Evolutionary conservation across 768 basidiomycete species (phyloP).

Genomic region (Goffeauzyma gilvescens): DNA sequence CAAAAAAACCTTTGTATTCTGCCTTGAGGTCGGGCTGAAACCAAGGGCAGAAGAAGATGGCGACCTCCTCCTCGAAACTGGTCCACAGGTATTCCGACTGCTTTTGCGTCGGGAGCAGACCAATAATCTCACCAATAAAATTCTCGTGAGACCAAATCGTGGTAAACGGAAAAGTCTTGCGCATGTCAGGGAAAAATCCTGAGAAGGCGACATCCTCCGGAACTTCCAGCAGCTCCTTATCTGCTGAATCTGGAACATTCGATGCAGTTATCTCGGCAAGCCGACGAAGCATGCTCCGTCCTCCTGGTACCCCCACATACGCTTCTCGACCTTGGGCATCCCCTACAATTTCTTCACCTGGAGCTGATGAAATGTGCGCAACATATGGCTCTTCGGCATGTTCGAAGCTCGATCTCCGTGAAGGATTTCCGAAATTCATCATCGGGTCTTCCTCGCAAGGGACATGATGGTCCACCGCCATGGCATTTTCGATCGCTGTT

Average conservation of each 20-base stretch:
- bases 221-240: slow-evolving; percentile 5
- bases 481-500: too few relatives aligned
- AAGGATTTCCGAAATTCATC: too few relatives aligned
- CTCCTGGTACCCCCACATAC: slow-evolving; percentile 12
- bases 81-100: slow-evolving; percentile 24
- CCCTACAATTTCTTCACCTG: slow-evolving; percentile 7
- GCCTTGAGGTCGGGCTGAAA: slow-evolving; percentile 25
- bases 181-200: slow-evolving; percentile 26
- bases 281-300: slow-evolving; percentile 19
- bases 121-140: slow-evolving; percentile 28
- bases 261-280: slow-evolving; percentile 8
- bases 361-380: not conserved
- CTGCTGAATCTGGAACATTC: not conserved
- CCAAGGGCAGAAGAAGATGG: slow-evolving; percentile 24
- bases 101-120: slow-evolving; percentile 20
- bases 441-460: too few relatives aligned
- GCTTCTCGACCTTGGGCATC: slow-evolving; percentile 9
- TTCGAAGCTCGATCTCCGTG: slow-evolving; percentile 1
- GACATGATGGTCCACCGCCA: too few relatives aligned
- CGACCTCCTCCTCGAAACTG: slow-evolving; percentile 23
- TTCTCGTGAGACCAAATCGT: slow-evolving; percentile 33
- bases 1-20: slow-evolving; percentile 24
- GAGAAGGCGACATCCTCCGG: slow-evolving; percentile 26
- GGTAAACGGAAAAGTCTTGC: slow-evolving; percentile 31
- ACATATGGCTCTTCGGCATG: slow-evolving; percentile 8